phyloP scores from a whole-genome alignment of 176 grass and related monocot genomes.

The Ensete glaucum region DNA sequence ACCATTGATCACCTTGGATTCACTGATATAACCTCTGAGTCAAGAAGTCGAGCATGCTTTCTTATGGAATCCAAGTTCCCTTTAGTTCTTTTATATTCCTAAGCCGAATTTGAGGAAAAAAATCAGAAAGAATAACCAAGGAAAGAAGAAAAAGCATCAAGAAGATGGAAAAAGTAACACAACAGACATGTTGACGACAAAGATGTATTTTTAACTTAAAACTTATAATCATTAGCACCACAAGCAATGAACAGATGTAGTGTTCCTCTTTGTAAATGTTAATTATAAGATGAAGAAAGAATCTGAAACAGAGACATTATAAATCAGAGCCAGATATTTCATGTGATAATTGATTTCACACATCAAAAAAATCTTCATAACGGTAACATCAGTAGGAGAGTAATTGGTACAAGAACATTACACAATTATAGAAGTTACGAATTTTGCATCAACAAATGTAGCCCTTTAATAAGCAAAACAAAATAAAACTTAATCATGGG shows the following conservation, averaged over 20 bases:
- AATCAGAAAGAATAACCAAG: neutral
- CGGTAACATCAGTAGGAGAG: too few species aligned
- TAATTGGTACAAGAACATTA: too few species aligned
- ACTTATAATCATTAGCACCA: neutral
- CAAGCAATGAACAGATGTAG: neutral
- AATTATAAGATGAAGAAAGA: too few species aligned
- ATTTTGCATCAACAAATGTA: too few species aligned
- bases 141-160: neutral
- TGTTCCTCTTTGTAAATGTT: neutral
- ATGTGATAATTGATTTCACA: too few species aligned
- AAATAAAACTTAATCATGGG: too few species aligned
- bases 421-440: too few species aligned
- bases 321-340: too few species aligned
- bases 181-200: neutral
- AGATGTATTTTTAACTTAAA: too few species aligned
- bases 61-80: constrained; percentile 85
- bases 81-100: constrained; percentile 91
- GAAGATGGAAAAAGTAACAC: neutral
- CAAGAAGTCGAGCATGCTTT: constrained; percentile 82
- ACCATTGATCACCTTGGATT: constrained; percentile 54
- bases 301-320: too few species aligned
- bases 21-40: constrained; percentile 82
- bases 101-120: neutral
- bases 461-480: too few species aligned
- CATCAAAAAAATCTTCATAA: too few species aligned